Evolutionary conservation across 176 grass and related monocot species (phyloP).

Genomic region (Bromus sterilis): DNA sequence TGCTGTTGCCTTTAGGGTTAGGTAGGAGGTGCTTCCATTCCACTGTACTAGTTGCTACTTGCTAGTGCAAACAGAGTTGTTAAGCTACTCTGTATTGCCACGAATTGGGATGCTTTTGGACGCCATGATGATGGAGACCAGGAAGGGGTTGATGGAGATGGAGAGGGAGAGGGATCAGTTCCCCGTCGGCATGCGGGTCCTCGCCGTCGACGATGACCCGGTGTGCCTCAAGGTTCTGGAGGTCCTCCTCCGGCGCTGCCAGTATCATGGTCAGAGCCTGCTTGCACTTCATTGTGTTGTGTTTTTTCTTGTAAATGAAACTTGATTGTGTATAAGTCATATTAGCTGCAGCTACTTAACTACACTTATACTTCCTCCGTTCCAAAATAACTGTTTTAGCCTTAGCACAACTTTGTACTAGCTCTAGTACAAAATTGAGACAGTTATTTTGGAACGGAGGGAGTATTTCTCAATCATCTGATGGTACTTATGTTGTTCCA

Average conservation of each 20-base stretch:
- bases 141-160: constrained; percentile 7
- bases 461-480: no score
- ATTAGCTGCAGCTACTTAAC: neutral
- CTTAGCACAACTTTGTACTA: no score
- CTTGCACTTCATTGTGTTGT: neutral
- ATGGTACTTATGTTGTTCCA: neutral
- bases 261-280: constrained; percentile 26
- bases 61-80: neutral
- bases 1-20: neutral
- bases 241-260: constrained; percentile 29
- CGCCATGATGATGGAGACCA: constrained; percentile 27
- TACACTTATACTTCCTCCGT: neutral
- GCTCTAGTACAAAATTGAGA: no score
- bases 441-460: no score
- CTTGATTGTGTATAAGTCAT: neutral
- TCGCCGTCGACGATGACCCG: constrained; percentile 59
- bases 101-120: constrained; percentile 18
- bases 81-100: neutral
- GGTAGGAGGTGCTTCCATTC: neutral
- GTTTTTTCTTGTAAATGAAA: neutral
- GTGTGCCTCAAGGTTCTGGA: constrained; percentile 57
- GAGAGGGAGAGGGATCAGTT: constrained; percentile 39
- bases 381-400: no score
- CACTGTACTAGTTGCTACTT: neutral
- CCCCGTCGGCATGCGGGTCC: constrained; percentile 69